A percentile compares a stretch with the other conserved stretches of the same genome.
Evolutionary conservation across 2,329 filamentous ascomycete genomes (phyloP).

Genomic region (Graphilbum sp.): DNA sequence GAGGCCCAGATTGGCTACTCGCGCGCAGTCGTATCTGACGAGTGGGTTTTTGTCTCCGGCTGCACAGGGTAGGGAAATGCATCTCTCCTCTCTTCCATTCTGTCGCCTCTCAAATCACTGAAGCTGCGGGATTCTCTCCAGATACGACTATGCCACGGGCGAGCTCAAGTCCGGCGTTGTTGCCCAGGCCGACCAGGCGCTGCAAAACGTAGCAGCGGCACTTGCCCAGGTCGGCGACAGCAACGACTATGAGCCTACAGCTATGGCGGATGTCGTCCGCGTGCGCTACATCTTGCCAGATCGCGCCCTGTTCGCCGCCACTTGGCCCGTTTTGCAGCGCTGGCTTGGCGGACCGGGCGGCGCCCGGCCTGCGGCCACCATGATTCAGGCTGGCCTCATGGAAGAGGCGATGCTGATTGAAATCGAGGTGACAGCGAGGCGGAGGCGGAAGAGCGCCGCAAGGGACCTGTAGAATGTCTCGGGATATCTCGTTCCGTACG

Average conservation of each 20-base stretch:
- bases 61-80: constrained; percentile 28
- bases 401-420: constrained; percentile 28
- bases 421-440: constrained; percentile 18
- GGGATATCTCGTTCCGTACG: too few relatives aligned
- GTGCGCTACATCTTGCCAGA: constrained; percentile 36
- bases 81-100: not conserved
- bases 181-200: constrained; percentile 32
- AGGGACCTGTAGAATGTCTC: not conserved
- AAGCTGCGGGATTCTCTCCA: too few relatives aligned
- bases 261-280: constrained; percentile 29
- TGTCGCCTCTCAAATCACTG: too few relatives aligned
- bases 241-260: not conserved
- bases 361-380: constrained; percentile 35
- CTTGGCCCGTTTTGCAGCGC: constrained; percentile 31
- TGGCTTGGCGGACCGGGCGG: constrained; percentile 30
- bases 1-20: constrained; percentile 38
- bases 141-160: constrained; percentile 33
- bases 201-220: constrained; percentile 29
- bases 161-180: constrained; percentile 22
- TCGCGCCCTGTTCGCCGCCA: constrained; percentile 26
- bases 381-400: constrained; percentile 34
- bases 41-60: constrained; percentile 36
- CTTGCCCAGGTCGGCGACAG: constrained; percentile 25
- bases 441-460: not conserved
- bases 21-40: constrained; percentile 32